Evolutionary conservation across 805 yeast species (phyloP), one percentile per base, ranked within the genome.

Genomic region (Peterozyma toletana): DNA sequence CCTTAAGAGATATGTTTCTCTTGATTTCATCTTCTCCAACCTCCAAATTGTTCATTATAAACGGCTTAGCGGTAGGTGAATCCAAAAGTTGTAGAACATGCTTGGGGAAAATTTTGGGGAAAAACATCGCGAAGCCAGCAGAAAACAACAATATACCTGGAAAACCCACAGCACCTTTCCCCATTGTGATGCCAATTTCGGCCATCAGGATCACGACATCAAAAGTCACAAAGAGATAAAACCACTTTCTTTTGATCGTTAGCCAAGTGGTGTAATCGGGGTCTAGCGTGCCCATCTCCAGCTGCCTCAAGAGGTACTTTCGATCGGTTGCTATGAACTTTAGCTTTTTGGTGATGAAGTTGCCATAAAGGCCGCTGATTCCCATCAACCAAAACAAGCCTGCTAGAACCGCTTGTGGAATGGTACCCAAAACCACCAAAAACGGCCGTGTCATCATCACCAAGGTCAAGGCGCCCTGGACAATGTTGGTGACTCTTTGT

Each of bases 381-480:
- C 96, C 97, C 98, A 91, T 91, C 48, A 87, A 78, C 71, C 89
- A 90, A 59, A 93, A 91, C 39, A 93, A 68, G 0, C 99, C 99
- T 0, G 96, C 86, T 15, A 91, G 67, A 1, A 91, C 95, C 7
- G 95, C 93, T 58, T 91, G 97, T 0, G 99, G 99, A 27, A 91
- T 84, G 30, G 79, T 66, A 0, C 90, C 91, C 30, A 93, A 65
- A 9, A 93, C 91, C 0, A 80, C 70, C 47, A 91, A 67, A 31
- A 91, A 71, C 0, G 99, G 99, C 13, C 95, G 71, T 2, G 91
- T 66, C 98, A 91, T 93, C 67, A 89, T 80, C 0, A 86, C 93
- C 47, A 91, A 63, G 9, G 88, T 86, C 60, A 91, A 57, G 11
- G 86, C 62, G 0, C 99, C 99, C 56, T 91, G 99, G 0, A 73